Evolutionary conservation across 192 early-diverging fungal genomes (phyloP), one percentile per base, ranked within the genome.

Genomic region (Coemansia sp.): DNA sequence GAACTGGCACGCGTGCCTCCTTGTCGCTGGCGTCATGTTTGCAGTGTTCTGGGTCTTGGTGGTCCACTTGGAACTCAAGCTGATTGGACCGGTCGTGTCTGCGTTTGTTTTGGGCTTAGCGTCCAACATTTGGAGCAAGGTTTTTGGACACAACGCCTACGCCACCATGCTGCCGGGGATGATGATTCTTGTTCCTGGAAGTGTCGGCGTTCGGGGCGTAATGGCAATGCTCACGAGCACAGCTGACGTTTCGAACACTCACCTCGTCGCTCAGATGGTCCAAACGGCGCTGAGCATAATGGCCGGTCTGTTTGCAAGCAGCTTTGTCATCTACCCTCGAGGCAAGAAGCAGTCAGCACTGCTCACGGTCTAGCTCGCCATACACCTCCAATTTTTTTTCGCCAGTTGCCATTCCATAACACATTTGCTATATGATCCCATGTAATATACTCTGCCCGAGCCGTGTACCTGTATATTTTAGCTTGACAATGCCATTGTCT

Each of bases 161-260:
- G 90, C 87, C 7, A 88, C 87, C 2, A 84, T 94, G 56, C 74
- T 94, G n/a, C 85, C 89, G 20, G 93, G 92, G 18, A 89, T 94
- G n/a, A 72, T 94, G 43, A 66, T 94, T 28, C 75, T 93, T 42
- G 92, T 93, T 0, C 94, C 92, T 7, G 93, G 93, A 38, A 86
- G 84, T 67, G 66, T 93, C 14, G 90, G 91, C 48, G 88, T 93
- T 0, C 63, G 83, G 18, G 74, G 72, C 16, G 84, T 79, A 12
- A 70, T 92, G 59, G 81, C 85, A 0, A 85, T 93, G 60, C 79
- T 91, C 35, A 80, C 59, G 52, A 55, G 72, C n/a, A 60, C 78
- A 9, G 71, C 48, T 26, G 60, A 56, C 11, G 76, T 73, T n/a
- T 66, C 76, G 2, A 76, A 75, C 50, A 47, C 67, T 8, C 64